phyloP scores from a whole-genome alignment of 1,284 basidiomycete genomes.

The Rhodotorula sp. region DNA sequence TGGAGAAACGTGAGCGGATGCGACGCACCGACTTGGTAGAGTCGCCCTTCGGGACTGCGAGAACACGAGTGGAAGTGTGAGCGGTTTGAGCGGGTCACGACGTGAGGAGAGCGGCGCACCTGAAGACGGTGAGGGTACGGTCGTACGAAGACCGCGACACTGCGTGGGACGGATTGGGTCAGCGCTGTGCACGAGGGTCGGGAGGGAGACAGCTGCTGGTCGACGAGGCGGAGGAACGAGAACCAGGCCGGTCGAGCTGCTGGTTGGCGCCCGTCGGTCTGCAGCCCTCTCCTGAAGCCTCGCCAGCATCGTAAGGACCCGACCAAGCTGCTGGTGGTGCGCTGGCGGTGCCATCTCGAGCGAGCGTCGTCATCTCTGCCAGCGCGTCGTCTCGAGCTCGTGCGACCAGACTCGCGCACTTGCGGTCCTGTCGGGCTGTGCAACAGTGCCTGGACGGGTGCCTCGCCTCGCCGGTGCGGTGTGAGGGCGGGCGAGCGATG shows the following conservation, averaged over 20 bases:
- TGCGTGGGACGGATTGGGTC: neutral
- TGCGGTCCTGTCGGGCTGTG: too few relatives aligned
- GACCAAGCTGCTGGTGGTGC: too few relatives aligned
- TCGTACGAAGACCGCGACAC: constrained; percentile 40
- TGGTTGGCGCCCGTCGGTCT: too few relatives aligned
- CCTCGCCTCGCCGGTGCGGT: too few relatives aligned
- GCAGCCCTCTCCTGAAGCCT: too few relatives aligned
- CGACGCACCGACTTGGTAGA: constrained; percentile 88
- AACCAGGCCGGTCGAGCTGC: too few relatives aligned
- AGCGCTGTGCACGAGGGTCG: neutral
- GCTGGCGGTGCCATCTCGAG: neutral
- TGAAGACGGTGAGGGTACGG: constrained; percentile 33
- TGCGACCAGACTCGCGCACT: neutral
- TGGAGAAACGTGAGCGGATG: neutral
- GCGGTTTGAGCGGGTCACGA: constrained; percentile 1
- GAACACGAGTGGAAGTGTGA: constrained; percentile 53
- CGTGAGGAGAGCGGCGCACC: constrained; percentile 7
- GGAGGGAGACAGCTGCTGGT: neutral
- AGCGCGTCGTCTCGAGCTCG: too few relatives aligned
- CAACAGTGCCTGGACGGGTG: neutral
- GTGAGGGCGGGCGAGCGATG: too few relatives aligned
- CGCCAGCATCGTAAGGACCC: too few relatives aligned
- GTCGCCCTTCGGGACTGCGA: constrained; percentile 47
- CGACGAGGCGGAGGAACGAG: too few relatives aligned
- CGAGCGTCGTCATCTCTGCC: constrained; percentile 25